A percentile compares a stretch with the other conserved stretches of the same genome.
phyloP scores from a whole-genome alignment of 2,329 filamentous ascomycete species.

The Fusarium sp. region DNA sequence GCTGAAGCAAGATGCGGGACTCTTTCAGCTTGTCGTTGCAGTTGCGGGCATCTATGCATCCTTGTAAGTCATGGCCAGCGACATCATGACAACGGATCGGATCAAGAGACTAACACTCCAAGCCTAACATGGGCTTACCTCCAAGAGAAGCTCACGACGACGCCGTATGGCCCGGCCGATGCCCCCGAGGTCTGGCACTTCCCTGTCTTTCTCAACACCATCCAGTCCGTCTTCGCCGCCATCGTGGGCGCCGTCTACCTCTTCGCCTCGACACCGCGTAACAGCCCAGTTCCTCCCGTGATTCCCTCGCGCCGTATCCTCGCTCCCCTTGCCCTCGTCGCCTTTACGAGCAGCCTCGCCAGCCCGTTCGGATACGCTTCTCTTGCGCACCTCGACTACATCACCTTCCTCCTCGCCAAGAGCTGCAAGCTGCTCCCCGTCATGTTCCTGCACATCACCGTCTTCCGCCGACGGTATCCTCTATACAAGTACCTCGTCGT shows the following conservation, averaged over 20 bases:
- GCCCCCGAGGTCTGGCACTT: constrained; percentile 86
- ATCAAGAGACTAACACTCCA: neutral
- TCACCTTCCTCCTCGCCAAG: constrained; percentile 97
- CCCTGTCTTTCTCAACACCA: constrained; percentile 94
- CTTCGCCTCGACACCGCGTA: constrained; percentile 65
- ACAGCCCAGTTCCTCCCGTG: constrained; percentile 65
- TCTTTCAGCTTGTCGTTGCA: constrained; percentile 82
- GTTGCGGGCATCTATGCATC: constrained; percentile 97
- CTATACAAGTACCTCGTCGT: constrained; percentile 98
- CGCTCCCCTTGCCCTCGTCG: constrained; percentile 82
- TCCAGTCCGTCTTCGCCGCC: constrained; percentile 91
- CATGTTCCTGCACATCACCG: constrained; percentile 93
- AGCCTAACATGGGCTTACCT: constrained; percentile 96
- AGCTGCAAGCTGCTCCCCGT: constrained; percentile 99
- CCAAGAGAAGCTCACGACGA: constrained; percentile 97
- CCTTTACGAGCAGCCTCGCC: constrained; percentile 86
- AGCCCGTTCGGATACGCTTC: constrained; percentile 96
- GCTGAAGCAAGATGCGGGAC: constrained; percentile 65
- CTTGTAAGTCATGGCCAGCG: constrained; percentile 71
- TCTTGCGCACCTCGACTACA: constrained; percentile 94
- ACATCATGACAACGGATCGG: neutral
- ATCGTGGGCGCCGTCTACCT: constrained; percentile 86
- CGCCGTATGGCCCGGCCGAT: constrained; percentile 75
- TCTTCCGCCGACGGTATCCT: constrained; percentile 90
- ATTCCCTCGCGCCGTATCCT: constrained; percentile 83